phyloP scores from a whole-genome alignment of 331 rosid genomes.

The Quercus tomentella region DNA sequence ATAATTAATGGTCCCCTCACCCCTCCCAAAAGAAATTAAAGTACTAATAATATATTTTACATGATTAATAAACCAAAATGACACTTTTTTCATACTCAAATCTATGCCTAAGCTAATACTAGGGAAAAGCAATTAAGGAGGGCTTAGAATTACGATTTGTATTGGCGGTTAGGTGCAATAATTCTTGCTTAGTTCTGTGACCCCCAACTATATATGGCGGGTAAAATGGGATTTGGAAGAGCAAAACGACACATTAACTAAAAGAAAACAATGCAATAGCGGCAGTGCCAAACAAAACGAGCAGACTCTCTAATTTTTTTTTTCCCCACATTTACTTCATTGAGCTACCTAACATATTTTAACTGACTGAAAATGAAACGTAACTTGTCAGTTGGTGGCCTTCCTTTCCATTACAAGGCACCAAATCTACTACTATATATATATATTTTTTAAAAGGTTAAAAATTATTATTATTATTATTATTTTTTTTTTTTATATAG shows the following conservation, averaged over 20 bases:
- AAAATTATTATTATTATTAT: too few relatives aligned
- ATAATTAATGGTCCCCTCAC: not conserved
- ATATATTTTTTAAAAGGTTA: too few relatives aligned
- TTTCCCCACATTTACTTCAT: not conserved
- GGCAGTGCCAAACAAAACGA: constrained; percentile 20
- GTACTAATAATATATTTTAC: not conserved
- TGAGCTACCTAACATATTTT: not conserved
- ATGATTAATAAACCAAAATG: constrained; percentile 13
- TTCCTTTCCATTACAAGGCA: constrained; percentile 19
- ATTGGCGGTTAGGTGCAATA: constrained; percentile 41
- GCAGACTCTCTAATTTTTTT: not conserved
- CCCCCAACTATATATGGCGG: not conserved
- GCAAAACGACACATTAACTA: constrained; percentile 56
- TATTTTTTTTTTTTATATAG: too few relatives aligned
- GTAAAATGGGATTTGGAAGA: constrained; percentile 34
- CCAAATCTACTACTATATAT: not conserved
- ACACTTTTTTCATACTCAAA: not conserved
- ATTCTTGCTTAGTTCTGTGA: constrained; percentile 23
- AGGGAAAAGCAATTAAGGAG: not conserved
- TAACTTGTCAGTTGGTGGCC: constrained; percentile 47
- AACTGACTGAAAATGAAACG: constrained; percentile 37
- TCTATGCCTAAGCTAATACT: constrained; percentile 1
- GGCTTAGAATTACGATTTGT: not conserved
- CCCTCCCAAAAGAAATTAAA: not conserved
- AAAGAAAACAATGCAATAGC: constrained; percentile 17